Conservation (phyloP, 805 yeast genomes). For the Lachancea nothofagi region DNA sequence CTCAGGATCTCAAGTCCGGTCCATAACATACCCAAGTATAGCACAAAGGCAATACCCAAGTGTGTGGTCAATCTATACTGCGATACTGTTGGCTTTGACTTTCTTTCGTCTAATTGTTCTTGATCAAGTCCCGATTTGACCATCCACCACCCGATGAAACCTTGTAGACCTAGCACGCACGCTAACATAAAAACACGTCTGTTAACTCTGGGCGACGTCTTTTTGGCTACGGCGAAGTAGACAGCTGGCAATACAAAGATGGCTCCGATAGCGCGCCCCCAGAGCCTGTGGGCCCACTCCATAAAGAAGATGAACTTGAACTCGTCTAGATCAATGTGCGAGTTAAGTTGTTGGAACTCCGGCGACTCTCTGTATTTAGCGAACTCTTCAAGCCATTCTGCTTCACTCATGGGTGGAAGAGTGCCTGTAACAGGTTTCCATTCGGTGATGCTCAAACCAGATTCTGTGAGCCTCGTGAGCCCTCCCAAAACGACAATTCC, state of each 20-base stretch:
- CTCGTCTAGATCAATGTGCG: conserved; percentile 78
- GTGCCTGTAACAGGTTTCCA: conserved; percentile 98
- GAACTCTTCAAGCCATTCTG: conserved; percentile 85
- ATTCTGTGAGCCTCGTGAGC: conserved; percentile 87
- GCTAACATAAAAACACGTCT: conserved; percentile 66
- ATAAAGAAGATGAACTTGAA: conserved; percentile 90
- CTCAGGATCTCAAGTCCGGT: conserved; percentile 80
- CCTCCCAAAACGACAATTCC: conserved; percentile 98
- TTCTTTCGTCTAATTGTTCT: conserved; percentile 67
- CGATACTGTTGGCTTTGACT: conserved; percentile 94
- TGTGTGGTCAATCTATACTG: conserved; percentile 93
- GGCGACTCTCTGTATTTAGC: conserved; percentile 78
- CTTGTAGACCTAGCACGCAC: conserved; percentile 82
- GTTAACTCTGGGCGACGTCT: conserved; percentile 62
- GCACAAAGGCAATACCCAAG: conserved; percentile 82
- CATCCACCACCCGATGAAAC: conserved; percentile 99
- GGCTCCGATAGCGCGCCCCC: conserved; percentile 88
- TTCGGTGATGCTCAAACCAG: conserved; percentile 93
- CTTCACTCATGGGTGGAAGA: conserved; percentile 75
- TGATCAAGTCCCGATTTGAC: conserved; percentile 91
- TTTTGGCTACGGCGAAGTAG: conserved; percentile 65
- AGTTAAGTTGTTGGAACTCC: conserved; percentile 82
- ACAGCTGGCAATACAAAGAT: conserved; percentile 79
- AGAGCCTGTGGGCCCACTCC: conserved; percentile 96
- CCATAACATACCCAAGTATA: conserved; percentile 85